Base-by-base conservation (phyloP, 768 basidiomycete species). In the Boletales sp. region DNA sequence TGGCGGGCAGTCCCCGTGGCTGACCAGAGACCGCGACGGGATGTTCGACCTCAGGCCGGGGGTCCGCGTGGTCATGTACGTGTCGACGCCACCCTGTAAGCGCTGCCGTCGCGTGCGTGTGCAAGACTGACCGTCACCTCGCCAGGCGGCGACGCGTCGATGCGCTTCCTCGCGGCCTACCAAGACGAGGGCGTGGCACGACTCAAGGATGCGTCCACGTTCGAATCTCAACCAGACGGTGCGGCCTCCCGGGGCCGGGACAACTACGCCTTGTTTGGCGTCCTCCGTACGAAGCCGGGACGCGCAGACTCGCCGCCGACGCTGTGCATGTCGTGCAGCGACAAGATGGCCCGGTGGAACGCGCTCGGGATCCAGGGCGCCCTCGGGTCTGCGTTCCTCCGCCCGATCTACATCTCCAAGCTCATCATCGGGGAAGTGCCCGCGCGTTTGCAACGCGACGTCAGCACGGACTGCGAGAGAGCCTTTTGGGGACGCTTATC, bases 271-370 rank as follows among this genome's bases (percentile, higher is more conserved):
- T 73, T 84, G 15, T 70, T 82, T 18, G 87, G 90, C 6, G 84
- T 87, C 9, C 70, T 97, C 40, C 87, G 94, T 31, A 96, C 95
- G 1, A 98, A 97, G 62, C 94, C 94, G 6, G 95, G 93, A 3
- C 82, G 94, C 46, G 87, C 90, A 0, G 94, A 98, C 62, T 86
- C 93, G 0, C 84, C 84, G 0, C 83, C 83, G 0, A 91, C 94
- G 2, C 64, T 80, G 0, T 90, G 80, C 60, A 90, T 96, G 85
- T 91, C 93, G 0, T 98, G 94, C 69, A 91, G 88, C 57, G 94
- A 98, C 65, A 98, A 98, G 69, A 86, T 98, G 37, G 91, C 92
- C 0, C 70, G 79, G 5, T 98, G 94, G 93, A 82, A 77, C 48
- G 79, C 86, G 0, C 72, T 92, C 4, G 94, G 94, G 0, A 74